Conservation (phyloP, 2,329 filamentous ascomycete species). For the Lachnellula arida region DNA sequence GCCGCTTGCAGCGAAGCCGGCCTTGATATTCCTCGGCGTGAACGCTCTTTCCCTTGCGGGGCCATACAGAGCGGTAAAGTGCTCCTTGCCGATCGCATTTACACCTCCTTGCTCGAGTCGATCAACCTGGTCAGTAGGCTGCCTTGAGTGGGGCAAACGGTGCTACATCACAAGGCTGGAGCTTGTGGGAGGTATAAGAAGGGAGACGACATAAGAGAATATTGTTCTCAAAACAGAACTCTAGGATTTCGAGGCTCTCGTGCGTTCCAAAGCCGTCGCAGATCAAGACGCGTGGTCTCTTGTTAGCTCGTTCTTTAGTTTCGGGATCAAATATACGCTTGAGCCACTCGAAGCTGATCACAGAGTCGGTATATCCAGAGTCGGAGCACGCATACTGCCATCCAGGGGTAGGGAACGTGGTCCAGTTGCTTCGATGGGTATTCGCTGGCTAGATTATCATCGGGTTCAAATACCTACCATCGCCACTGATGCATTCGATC, state of each 20-base stretch:
- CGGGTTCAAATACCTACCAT: constrained; percentile 25
- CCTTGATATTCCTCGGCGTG: constrained; percentile 27
- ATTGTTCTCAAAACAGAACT: constrained; percentile 28
- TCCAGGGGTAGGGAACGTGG: constrained; percentile 25
- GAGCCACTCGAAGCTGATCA: constrained; percentile 35
- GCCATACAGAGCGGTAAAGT: constrained; percentile 20
- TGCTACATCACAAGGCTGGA: constrained; percentile 26
- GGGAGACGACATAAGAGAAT: constrained; percentile 18
- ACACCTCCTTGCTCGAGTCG: constrained; percentile 9
- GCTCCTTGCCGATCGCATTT: constrained; percentile 9
- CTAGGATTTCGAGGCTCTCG: constrained; percentile 31
- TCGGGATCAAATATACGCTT: constrained; percentile 33
- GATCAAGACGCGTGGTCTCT: constrained; percentile 33
- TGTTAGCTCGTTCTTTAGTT: constrained; percentile 29
- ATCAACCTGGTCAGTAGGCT: constrained; percentile 26
- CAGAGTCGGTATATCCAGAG: constrained; percentile 28
- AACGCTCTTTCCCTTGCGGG: constrained; percentile 5
- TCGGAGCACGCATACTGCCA: constrained; percentile 28
- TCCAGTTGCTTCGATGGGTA: no score
- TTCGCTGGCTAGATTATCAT: constrained; percentile 29
- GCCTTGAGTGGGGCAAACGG: constrained; percentile 23
- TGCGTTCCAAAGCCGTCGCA: constrained; percentile 35
- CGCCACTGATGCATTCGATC: constrained; percentile 16
- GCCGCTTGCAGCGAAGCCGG: constrained; percentile 22
- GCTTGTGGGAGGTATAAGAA: no score